Evolutionary conservation across 148 eudicot species (phyloP).

Genomic region (Polygonum maritimum): DNA sequence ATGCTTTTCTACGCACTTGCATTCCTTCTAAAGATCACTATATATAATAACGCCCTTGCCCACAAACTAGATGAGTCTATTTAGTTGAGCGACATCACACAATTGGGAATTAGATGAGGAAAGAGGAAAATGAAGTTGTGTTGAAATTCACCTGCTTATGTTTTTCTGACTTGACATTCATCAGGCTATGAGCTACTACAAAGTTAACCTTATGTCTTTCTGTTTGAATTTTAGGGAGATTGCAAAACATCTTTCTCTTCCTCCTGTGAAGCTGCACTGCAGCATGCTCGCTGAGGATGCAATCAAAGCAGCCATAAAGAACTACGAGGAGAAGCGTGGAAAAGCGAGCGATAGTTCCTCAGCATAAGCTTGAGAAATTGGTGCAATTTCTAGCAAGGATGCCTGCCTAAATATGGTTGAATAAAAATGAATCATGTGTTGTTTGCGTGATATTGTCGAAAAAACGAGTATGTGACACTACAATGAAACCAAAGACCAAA

Average conservation of each 20-base stretch:
- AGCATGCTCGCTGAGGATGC: slow-evolving; percentile 99
- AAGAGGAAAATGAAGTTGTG: not conserved
- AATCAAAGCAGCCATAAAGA: slow-evolving; percentile 88
- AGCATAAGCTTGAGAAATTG: slow-evolving; percentile 41
- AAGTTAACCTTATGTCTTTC: not conserved
- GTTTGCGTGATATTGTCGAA: not conserved
- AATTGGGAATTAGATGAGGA: no score
- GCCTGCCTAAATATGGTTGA: not conserved
- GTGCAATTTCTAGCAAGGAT: not conserved
- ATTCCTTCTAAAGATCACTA: not conserved
- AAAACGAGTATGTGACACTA: not conserved
- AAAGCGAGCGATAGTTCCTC: slow-evolving; percentile 21
- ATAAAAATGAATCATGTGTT: not conserved
- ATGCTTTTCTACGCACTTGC: not conserved
- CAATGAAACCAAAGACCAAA: not conserved
- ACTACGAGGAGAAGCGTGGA: slow-evolving; percentile 58
- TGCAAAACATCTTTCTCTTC: slow-evolving; percentile 89
- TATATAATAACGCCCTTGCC: not conserved
- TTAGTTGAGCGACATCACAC: no score
- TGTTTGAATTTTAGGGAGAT: slow-evolving; percentile 52
- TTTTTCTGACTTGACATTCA: not conserved
- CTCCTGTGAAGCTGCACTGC: slow-evolving; percentile 93
- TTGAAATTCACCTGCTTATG: not conserved
- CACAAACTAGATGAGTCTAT: no score
- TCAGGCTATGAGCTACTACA: not conserved